Evolutionary conservation across 2,329 filamentous ascomycete species (phyloP), one percentile per base, ranked within the genome.

Genomic region (Emergomyces orientalis): DNA sequence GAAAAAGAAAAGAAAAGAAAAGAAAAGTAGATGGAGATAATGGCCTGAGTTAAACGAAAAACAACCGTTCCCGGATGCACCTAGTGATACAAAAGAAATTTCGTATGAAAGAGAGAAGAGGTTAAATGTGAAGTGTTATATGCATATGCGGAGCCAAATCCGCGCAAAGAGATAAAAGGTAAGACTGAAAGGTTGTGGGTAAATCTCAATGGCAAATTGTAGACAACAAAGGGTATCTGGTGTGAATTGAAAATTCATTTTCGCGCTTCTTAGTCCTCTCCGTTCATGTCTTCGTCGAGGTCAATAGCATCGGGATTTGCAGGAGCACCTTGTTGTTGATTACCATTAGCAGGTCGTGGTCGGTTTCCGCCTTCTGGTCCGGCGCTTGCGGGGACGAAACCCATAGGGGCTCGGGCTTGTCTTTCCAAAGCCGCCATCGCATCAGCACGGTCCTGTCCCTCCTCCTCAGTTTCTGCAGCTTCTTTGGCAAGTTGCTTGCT

Each of bases 391-490:
- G 92, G 87, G 37, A 99, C 93, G 71, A 99, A 99, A 27, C 94
- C 94, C 30, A 88, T 84, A 0, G 93, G 92, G 6, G 92, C 93
- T 63, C 88, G 83, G n/a, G 91, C 88, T 75, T 97, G 90, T 67
- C 90, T 84, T 74, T 97, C 93, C 65, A 97, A 80, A 27, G 88
- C 89, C 49, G 87, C 89, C 91, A 97, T 97, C 27, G 91, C 91
- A 76, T 97, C 92, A 3, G 83, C 83, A 47, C 82, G 80, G 45
- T 73, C 78, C 52, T 77, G 78, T 9, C 76, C 78, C 59, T 76
- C 75, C 39, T 72, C 77, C 51, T 72, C 75, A 25, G 73, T 76
- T 49, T 73, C 77, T 39, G 66, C 65, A 39, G 65, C 68, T 56
- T 70, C 70, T 71, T 56, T 73, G 68, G 61, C 78, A 76, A 43